phyloP scores from a whole-genome alignment of 1,139 yeast species.

The Tardiomyces depauwii region DNA sequence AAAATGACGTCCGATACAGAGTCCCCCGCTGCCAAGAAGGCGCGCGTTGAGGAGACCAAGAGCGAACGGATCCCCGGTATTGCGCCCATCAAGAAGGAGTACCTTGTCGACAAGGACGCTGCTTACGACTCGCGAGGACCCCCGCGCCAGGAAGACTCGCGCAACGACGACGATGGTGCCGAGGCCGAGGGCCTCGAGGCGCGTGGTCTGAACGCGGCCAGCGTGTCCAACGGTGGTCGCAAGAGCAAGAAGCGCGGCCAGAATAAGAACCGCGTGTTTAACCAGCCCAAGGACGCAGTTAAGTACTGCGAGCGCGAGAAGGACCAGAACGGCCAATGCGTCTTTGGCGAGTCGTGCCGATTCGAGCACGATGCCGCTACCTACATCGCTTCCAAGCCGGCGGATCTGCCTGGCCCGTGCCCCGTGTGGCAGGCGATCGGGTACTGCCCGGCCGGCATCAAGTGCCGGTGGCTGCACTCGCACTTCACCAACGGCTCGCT shows the following conservation, averaged over 20 bases:
- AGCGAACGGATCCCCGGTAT: constrained; percentile 30
- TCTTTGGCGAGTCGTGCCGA: constrained; percentile 65
- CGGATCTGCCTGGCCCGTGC: constrained; percentile 63
- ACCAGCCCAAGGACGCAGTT: constrained; percentile 54
- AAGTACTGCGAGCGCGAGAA: constrained; percentile 48
- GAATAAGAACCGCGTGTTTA: constrained; percentile 75
- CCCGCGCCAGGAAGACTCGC: constrained; percentile 5
- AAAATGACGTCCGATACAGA: not conserved
- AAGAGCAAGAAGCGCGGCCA: constrained; percentile 64
- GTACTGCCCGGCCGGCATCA: constrained; percentile 82
- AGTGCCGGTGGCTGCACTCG: constrained; percentile 83
- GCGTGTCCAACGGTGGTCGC: constrained; percentile 34
- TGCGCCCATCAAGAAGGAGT: constrained; percentile 59
- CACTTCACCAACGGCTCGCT: constrained; percentile 47
- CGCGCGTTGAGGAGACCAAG: not conserved
- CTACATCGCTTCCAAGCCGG: constrained; percentile 56
- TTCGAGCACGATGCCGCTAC: constrained; percentile 61
- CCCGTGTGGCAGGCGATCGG: constrained; percentile 81
- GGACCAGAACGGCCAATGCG: constrained; percentile 34
- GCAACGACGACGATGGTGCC: constrained; percentile 38
- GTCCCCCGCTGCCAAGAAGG: not conserved
- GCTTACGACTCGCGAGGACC: constrained; percentile 7
- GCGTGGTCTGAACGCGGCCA: constrained; percentile 29
- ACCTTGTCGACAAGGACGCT: constrained; percentile 12
- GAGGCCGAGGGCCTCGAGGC: constrained; percentile 32